Evolutionary conservation across 371 early-diverging fungal species (phyloP).

Genomic region (Capniomyces stellatus): DNA sequence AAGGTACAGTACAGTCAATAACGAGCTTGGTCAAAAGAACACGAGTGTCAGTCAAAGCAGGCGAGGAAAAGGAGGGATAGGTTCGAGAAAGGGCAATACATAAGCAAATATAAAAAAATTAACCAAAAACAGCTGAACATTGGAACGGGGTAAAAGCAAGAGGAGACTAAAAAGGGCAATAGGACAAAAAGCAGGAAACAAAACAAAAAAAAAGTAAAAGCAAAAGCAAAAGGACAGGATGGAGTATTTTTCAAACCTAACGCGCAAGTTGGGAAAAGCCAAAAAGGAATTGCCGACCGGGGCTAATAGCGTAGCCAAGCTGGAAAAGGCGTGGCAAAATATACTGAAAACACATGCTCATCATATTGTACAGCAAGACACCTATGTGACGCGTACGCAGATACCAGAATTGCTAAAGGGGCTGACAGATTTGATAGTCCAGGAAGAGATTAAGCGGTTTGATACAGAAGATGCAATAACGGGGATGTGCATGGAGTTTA

Average conservation of each 20-base stretch:
- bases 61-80: too few relatives aligned
- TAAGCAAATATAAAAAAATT: too few relatives aligned
- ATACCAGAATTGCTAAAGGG: slow-evolving; percentile 53
- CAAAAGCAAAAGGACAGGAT: slow-evolving; percentile 10
- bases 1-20: too few relatives aligned
- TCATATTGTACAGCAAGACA: too few relatives aligned
- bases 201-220: background rate
- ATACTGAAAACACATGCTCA: slow-evolving; percentile 36
- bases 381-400: too few relatives aligned
- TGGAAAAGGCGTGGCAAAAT: slow-evolving; percentile 57
- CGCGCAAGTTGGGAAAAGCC: slow-evolving; percentile 39
- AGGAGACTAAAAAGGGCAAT: too few relatives aligned
- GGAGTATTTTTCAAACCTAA: slow-evolving; percentile 51
- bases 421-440: slow-evolving; percentile 79
- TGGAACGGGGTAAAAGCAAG: too few relatives aligned
- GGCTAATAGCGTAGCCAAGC: slow-evolving; percentile 47
- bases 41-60: too few relatives aligned
- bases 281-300: slow-evolving; percentile 36
- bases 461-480: slow-evolving; percentile 45
- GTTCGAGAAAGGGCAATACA: too few relatives aligned
- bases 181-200: background rate
- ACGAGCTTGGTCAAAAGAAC: too few relatives aligned
- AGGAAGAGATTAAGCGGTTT: slow-evolving; percentile 55
- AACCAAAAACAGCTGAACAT: too few relatives aligned
- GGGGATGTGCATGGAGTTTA: slow-evolving; percentile 81